A percentile compares a stretch with the other conserved stretches of the same genome.
phyloP scores from a whole-genome alignment of 805 yeast genomes.

The Komagataella phaffii region DNA sequence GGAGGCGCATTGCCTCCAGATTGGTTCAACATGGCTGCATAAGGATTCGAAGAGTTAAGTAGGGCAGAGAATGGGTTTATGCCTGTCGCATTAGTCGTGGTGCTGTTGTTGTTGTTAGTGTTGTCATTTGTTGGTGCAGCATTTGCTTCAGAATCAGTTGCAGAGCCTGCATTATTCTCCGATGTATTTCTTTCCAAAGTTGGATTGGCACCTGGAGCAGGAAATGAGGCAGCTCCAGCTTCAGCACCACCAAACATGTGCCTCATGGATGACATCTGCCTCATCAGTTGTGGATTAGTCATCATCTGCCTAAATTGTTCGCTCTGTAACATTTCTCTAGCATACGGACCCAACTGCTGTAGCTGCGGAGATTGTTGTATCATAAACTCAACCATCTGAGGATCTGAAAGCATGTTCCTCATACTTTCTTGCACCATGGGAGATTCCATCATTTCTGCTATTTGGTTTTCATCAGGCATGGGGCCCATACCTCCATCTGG shows the following conservation, averaged over 20 bases:
- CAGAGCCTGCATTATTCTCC: conserved; percentile 8
- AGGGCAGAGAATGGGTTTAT: conserved; percentile 39
- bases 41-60: conserved; percentile 28
- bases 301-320: conserved; percentile 72
- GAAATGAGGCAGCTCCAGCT: conserved; percentile 22
- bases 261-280: conserved; percentile 71
- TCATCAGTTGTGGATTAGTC: conserved; percentile 74
- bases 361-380: conserved; percentile 77
- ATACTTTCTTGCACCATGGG: conserved; percentile 76
- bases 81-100: conserved; percentile 1
- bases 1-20: conserved; percentile 18
- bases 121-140: not conserved
- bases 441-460: conserved; percentile 61
- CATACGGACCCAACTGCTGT: conserved; percentile 80
- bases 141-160: conserved; percentile 10
- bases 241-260: conserved; percentile 29
- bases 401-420: conserved; percentile 73
- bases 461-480: conserved; percentile 63
- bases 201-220: conserved; percentile 33
- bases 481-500: conserved; percentile 88
- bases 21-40: conserved; percentile 19
- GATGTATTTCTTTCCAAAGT: conserved; percentile 9
- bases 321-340: conserved; percentile 72
- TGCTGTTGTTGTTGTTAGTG: conserved; percentile 1
- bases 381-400: conserved; percentile 75